Evolutionary conservation across 371 early-diverging fungal genomes (phyloP).

Genomic region (Mucor piriformis): DNA sequence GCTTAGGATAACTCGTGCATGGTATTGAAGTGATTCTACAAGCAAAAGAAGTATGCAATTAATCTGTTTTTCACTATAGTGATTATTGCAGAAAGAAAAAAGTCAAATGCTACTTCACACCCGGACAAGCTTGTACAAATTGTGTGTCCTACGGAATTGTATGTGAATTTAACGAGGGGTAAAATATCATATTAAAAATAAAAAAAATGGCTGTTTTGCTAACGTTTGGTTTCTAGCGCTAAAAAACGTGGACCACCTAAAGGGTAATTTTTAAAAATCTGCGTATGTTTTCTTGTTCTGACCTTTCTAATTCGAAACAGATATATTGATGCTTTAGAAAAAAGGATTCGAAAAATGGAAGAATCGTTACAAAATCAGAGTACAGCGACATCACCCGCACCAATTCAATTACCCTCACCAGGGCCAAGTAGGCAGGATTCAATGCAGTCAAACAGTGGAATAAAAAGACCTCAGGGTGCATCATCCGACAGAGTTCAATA

Average conservation of each 20-base stretch:
- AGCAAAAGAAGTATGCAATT: background rate
- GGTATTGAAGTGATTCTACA: slow-evolving; percentile 18
- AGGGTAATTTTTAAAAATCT: slow-evolving; percentile 31
- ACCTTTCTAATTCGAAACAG: slow-evolving; percentile 9
- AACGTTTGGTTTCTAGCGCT: too few species aligned
- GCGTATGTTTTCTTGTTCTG: background rate
- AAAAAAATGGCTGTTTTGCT: background rate
- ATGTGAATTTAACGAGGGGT: slow-evolving; percentile 40
- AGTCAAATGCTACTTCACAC: slow-evolving; percentile 32
- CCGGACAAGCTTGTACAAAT: slow-evolving; percentile 30
- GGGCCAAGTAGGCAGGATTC: background rate
- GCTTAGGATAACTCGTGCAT: slow-evolving; percentile 47
- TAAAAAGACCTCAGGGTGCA: slow-evolving; percentile 24
- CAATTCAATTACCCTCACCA: slow-evolving; percentile 5
- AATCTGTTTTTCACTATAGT: slow-evolving; percentile 4
- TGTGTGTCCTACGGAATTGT: slow-evolving; percentile 24
- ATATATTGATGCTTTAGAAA: slow-evolving; percentile 47
- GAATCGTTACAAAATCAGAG: slow-evolving; percentile 14
- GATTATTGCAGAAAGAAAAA: slow-evolving; percentile 43
- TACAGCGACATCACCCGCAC: background rate
- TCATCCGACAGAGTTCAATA: slow-evolving; percentile 43
- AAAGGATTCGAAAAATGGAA: slow-evolving; percentile 39
- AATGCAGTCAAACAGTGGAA: background rate
- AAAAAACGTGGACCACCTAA: slow-evolving; percentile 67
- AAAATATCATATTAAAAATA: slow-evolving; percentile 2